Base-by-base conservation (phyloP, 164 flowering plant genomes). In the Santalum album region DNA sequence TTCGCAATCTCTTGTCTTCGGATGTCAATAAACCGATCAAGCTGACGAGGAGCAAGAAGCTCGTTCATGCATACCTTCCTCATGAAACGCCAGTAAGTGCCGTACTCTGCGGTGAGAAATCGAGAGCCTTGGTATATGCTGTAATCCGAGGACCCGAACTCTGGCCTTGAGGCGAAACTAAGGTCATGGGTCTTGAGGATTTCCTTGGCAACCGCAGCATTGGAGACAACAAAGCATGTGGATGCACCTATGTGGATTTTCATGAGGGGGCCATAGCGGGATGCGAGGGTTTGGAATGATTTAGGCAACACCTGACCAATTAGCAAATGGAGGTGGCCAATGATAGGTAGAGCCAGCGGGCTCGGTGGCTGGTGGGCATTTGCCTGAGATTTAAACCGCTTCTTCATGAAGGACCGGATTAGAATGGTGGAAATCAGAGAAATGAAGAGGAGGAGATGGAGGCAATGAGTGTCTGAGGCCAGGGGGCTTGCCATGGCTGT, bases 1-100 rank as follows among this genome's bases (percentile, higher is more conserved):
- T 45, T n/a, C 22, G 15, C 49, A 0, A 55, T 59, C 56, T 74
- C 78, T 22, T 65, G 55, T 0, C 50, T 43, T 20, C 78, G 36
- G 16, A 76, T 26, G 0, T 46, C 64, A 1, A 48, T 16, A 11
- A 71, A 46, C 26, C 46, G 45, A 32, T 66, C 56, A 0, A 79
- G 60, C 22, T 63, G 61, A 32, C 21, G 44, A 11, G 55, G 59
- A 0, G 66, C 60, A 0, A 81, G 69, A 17, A 82, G 70, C 51
- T 73, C 62, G 4, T 74, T 42, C 74, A 77, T 69, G 67, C 71
- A 65, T 1, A 78, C 44, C 22, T 75, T 78, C 62, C 76, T 78
- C 68, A 78, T 73, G 72, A 78, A 81, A 55, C 65, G 67, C 83
- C 83, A 81, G 32, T 73, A 66, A 0, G 72, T 59, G 23, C 81